Conservation (phyloP, 1,284 basidiomycete genomes). For the Irpex sp. region DNA sequence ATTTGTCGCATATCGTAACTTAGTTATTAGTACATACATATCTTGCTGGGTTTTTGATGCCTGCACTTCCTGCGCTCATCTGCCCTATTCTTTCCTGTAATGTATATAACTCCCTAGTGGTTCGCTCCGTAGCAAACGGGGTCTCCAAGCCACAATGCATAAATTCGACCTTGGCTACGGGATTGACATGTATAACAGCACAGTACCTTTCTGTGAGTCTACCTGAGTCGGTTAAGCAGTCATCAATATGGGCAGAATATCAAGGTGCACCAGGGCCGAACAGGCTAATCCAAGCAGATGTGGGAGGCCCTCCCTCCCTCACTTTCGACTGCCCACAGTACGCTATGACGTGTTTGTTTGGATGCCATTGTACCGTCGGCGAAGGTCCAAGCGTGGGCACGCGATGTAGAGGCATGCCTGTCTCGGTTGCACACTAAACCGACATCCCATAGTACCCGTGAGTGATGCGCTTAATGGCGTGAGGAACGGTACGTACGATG, state of each 20-base stretch:
- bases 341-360: slow-evolving; percentile 70
- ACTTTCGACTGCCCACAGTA: slow-evolving; percentile 68
- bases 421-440: slow-evolving; percentile 69
- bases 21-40: too few species aligned
- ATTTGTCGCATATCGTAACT: too few species aligned
- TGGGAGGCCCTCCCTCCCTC: slow-evolving; percentile 52
- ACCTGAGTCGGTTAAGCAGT: background rate
- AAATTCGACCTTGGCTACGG: too few species aligned
- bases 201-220: slow-evolving; percentile 46
- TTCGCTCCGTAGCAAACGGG: too few species aligned
- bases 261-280: slow-evolving; percentile 46
- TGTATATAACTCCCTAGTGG: too few species aligned
- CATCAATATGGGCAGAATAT: background rate
- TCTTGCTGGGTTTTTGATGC: too few species aligned
- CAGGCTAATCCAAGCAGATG: slow-evolving; percentile 63
- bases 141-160: too few species aligned
- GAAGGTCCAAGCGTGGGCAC: slow-evolving; percentile 62
- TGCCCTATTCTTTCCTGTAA: too few species aligned
- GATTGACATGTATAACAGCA: slow-evolving; percentile 34
- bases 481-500: slow-evolving; percentile 44
- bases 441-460: background rate
- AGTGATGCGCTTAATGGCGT: background rate
- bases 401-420: slow-evolving; percentile 63
- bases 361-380: slow-evolving; percentile 75
- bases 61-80: too few species aligned